Evolutionary conservation across 2,329 filamentous ascomycete species (phyloP).

Genomic region (Aureobasidium sp.): DNA sequence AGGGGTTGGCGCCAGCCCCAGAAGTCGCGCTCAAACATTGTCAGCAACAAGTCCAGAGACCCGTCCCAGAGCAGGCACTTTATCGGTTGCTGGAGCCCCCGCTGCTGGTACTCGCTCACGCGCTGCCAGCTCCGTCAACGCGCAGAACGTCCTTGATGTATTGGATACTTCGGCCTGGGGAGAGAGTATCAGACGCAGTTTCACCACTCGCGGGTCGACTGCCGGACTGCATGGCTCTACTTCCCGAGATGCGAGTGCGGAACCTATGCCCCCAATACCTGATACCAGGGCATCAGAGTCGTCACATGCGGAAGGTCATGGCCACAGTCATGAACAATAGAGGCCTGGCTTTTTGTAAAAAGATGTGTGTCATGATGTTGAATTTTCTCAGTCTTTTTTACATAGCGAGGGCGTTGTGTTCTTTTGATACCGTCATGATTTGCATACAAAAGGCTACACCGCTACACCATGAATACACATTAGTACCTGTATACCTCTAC

Average conservation of each 20-base stretch:
- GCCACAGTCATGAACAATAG: not conserved
- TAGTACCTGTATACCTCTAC: not conserved
- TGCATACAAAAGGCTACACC: not conserved
- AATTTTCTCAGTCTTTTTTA: not conserved
- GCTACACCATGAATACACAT: not conserved
- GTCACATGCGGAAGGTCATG: not conserved
- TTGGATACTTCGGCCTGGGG: slow-evolving; percentile 89
- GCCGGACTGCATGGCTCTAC: not conserved
- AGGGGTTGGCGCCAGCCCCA: not conserved
- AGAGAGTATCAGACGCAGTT: slow-evolving; percentile 82
- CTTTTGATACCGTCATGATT: not conserved
- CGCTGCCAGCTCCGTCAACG: slow-evolving; percentile 63
- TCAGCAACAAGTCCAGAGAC: slow-evolving; percentile 1
- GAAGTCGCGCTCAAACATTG: slow-evolving; percentile 1
- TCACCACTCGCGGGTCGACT: slow-evolving; percentile 49
- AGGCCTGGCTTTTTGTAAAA: not conserved
- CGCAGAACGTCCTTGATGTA: slow-evolving; percentile 72
- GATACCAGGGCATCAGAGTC: not conserved
- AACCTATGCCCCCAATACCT: not conserved
- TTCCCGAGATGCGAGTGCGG: not conserved
- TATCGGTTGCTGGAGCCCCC: not conserved
- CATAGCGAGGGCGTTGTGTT: slow-evolving; percentile 8
- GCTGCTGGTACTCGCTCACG: slow-evolving; percentile 43
- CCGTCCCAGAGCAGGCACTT: not conserved
- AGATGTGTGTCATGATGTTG: not conserved